Conservation (phyloP, 139 green algal genomes). For the Pleodorina starrii region DNA sequence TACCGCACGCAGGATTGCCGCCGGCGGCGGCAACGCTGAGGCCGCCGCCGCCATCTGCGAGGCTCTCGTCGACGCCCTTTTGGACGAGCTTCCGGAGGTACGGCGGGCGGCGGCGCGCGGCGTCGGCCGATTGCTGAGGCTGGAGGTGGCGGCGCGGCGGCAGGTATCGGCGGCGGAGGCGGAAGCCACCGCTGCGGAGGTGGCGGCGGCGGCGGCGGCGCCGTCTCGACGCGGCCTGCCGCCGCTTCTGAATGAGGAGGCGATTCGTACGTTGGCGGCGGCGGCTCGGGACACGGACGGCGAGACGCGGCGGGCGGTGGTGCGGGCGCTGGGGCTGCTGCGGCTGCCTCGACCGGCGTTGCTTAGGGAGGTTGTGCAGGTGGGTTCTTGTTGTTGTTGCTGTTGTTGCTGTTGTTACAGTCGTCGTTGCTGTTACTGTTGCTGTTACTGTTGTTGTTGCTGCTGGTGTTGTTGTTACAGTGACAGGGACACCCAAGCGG, state of each 20-base stretch:
- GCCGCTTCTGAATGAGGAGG: slow-evolving; percentile 15
- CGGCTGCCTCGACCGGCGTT: background rate
- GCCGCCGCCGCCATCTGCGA: slow-evolving; percentile 12
- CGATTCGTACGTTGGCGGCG: background rate
- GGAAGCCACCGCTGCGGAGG: background rate
- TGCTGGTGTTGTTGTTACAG: too few relatives aligned
- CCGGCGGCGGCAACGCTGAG: slow-evolving; percentile 26
- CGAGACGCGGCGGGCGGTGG: background rate
- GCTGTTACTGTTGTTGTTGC: too few relatives aligned
- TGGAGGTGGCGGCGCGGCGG: background rate
- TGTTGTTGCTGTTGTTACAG: too few relatives aligned
- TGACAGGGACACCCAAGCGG: too few relatives aligned
- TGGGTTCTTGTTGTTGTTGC: too few relatives aligned
- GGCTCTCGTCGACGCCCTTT: background rate
- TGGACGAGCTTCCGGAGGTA: slow-evolving; percentile 43
- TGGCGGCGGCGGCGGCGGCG: background rate
- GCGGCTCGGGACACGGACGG: slow-evolving; percentile 29
- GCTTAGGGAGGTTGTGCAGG: slow-evolving; percentile 37
- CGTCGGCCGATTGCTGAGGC: background rate
- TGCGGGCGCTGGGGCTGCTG: background rate
- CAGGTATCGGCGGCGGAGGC: background rate
- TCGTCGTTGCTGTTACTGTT: too few relatives aligned
- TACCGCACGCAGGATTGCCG: slow-evolving; percentile 24
- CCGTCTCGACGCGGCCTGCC: background rate
- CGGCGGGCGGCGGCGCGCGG: background rate